These are phyloP conservation scores for Clitopilus hobsonii DNA, from an alignment of 768 basidiomycete genomes.

Conservation along the genomic window DNA sequence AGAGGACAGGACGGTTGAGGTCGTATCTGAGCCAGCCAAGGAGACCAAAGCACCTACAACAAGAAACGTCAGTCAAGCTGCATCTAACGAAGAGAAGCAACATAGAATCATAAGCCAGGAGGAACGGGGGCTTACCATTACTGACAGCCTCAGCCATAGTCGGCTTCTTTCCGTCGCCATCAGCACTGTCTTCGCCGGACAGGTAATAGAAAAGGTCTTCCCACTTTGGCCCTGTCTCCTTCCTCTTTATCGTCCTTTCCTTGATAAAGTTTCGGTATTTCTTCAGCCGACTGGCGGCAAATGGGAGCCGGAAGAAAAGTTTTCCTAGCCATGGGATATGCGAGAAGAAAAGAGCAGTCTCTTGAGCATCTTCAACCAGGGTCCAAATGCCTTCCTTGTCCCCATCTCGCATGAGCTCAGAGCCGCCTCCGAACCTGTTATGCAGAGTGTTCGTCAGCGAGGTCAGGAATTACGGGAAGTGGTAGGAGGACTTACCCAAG, in stretches of 20 bases:
- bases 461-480: not conserved
- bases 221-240: slow-evolving; percentile 29
- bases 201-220: slow-evolving; percentile 36
- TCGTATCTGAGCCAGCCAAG: slow-evolving; percentile 39
- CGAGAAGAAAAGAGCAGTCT: slow-evolving; percentile 37
- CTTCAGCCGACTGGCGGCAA: slow-evolving; percentile 31
- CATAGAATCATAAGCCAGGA: not conserved
- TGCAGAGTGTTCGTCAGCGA: not conserved
- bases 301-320: slow-evolving; percentile 31
- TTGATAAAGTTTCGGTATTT: slow-evolving; percentile 35
- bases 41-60: slow-evolving; percentile 35
- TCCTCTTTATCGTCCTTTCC: slow-evolving; percentile 30
- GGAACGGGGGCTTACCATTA: too few species aligned
- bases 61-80: slow-evolving; percentile 22
- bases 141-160: too few species aligned
- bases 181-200: too few species aligned
- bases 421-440: slow-evolving; percentile 14
- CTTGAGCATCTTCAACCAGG: slow-evolving; percentile 36
- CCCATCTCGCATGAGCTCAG: slow-evolving; percentile 29
- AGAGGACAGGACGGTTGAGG: slow-evolving; percentile 26
- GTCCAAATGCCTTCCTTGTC: slow-evolving; percentile 41
- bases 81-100: not conserved
- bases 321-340: slow-evolving; percentile 44
- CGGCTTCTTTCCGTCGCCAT: too few species aligned
- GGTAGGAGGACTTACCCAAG: slow-evolving; percentile 25